Evolutionary conservation across 257 asterid species (phyloP).

Genomic region (Scutellaria barbata): DNA sequence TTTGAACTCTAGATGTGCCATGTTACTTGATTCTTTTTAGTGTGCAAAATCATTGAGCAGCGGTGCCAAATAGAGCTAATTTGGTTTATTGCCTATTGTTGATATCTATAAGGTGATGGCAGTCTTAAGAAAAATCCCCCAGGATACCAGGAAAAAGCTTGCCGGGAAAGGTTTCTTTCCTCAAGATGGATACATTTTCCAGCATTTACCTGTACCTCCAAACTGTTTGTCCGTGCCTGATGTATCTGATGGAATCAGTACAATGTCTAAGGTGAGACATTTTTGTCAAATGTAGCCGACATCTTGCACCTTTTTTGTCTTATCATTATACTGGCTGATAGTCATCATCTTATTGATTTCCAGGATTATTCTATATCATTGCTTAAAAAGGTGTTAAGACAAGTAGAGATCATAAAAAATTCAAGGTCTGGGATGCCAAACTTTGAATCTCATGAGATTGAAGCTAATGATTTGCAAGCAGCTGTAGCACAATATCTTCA

Average conservation of each 20-base stretch:
- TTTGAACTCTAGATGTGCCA: constrained; percentile 6
- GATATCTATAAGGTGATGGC: constrained; percentile 58
- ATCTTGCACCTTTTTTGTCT: constrained; percentile 22
- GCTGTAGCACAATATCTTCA: constrained; percentile 83
- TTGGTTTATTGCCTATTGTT: constrained; percentile 29
- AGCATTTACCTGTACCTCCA: constrained; percentile 92
- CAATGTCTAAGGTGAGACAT: constrained; percentile 81
- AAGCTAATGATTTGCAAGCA: constrained; percentile 83
- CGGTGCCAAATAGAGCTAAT: constrained; percentile 18
- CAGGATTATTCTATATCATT: constrained; percentile 90
- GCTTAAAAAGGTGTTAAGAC: constrained; percentile 85
- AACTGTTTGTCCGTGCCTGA: constrained; percentile 97
- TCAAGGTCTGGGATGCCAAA: constrained; percentile 93
- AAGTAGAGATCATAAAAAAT: constrained; percentile 78
- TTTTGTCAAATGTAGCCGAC: constrained; percentile 29
- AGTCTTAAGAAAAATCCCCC: constrained; percentile 63
- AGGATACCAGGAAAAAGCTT: constrained; percentile 70
- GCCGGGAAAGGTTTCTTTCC: constrained; percentile 70
- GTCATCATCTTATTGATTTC: constrained; percentile 35
- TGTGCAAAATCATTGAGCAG: constrained; percentile 9
- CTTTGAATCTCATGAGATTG: constrained; percentile 88
- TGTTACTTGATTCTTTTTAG: constrained; percentile 11
- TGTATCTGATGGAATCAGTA: constrained; percentile 82
- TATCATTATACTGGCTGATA: constrained; percentile 37
- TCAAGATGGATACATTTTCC: constrained; percentile 87